phyloP scores from a whole-genome alignment of 1,284 basidiomycete species.

The Leccinum angustisporum region DNA sequence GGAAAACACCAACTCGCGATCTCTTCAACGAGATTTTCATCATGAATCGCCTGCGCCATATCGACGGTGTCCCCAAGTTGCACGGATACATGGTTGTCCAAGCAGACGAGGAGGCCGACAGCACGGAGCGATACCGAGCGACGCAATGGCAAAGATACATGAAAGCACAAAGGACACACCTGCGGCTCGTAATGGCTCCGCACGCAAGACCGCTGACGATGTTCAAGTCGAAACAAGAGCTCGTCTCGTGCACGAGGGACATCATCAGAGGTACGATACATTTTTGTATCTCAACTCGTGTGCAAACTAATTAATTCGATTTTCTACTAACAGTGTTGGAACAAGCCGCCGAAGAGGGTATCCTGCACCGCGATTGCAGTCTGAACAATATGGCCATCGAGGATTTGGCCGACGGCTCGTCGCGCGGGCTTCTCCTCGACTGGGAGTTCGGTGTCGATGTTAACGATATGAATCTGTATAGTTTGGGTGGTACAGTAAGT shows the following conservation, averaged over 20 bases:
- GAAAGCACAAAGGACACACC: not conserved
- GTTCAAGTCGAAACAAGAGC: not conserved
- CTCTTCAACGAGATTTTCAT: not conserved
- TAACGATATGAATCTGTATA: not conserved
- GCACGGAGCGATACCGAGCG: not conserved
- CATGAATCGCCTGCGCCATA: not conserved
- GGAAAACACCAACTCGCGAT: not conserved
- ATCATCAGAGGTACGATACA: not conserved
- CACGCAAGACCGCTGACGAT: not conserved
- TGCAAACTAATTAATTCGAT: not conserved
- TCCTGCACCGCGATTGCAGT: not conserved
- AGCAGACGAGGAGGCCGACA: not conserved
- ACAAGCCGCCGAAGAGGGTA: not conserved
- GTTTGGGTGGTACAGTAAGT: not conserved
- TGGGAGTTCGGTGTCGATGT: not conserved
- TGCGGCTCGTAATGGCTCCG: not conserved
- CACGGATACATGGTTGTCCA: not conserved
- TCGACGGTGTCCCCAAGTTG: not conserved
- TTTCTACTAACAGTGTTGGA: not conserved
- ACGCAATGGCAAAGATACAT: not conserved
- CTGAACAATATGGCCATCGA: not conserved
- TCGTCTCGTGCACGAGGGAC: not conserved
- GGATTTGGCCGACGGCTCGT: not conserved
- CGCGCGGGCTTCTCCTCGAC: not conserved
- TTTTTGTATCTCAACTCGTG: not conserved